A percentile compares a stretch with the other conserved stretches of the same genome.
These are phyloP conservation scores for Phytophthora europaea DNA, from an alignment of 352 stramenopile species.

Conservation along the genomic window DNA sequence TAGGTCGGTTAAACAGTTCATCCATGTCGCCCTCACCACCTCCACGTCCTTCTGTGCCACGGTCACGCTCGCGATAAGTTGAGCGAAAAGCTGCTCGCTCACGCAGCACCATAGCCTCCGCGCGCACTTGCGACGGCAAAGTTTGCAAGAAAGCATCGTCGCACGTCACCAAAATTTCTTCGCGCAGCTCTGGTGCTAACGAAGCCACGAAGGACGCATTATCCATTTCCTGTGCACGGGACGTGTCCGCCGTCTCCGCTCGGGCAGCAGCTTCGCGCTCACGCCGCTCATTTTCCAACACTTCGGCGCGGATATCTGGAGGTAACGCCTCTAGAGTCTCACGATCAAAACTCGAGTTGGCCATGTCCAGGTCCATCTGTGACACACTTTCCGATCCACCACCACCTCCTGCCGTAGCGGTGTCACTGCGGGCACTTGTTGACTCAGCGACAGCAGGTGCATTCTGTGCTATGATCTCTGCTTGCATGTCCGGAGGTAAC, in stretches of 20 bases:
- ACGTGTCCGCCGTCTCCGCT: slow-evolving; percentile 89
- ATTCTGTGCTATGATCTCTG: slow-evolving; percentile 93
- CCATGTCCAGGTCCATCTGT: slow-evolving; percentile 87
- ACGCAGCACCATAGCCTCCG: slow-evolving; percentile 96
- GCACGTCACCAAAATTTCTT: slow-evolving; percentile 98
- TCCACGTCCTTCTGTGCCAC: slow-evolving; percentile 35
- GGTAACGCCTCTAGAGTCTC: slow-evolving; percentile 97
- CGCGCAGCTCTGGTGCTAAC: slow-evolving; percentile 94
- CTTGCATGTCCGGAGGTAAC: slow-evolving; percentile 97
- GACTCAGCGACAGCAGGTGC: slow-evolving; percentile 44
- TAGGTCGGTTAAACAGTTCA: slow-evolving; percentile 79
- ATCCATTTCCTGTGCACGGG: slow-evolving; percentile 98
- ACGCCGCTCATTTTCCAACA: slow-evolving; percentile 96
- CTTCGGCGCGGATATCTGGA: slow-evolving; percentile 97
- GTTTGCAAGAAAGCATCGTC: slow-evolving; percentile 96
- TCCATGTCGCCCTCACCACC: slow-evolving; percentile 59
- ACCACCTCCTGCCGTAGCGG: slow-evolving; percentile 38
- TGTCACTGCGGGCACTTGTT: slow-evolving; percentile 40
- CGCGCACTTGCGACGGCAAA: slow-evolving; percentile 94
- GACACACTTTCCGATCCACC: slow-evolving; percentile 71
- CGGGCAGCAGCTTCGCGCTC: slow-evolving; percentile 87
- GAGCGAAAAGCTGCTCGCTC: slow-evolving; percentile 92
- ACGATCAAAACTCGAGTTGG: slow-evolving; percentile 93
- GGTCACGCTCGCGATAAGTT: slow-evolving; percentile 63
- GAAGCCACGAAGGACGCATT: slow-evolving; percentile 98